phyloP scores from a whole-genome alignment of 2,329 filamentous ascomycete genomes.

The Talaromyces rugulosus region DNA sequence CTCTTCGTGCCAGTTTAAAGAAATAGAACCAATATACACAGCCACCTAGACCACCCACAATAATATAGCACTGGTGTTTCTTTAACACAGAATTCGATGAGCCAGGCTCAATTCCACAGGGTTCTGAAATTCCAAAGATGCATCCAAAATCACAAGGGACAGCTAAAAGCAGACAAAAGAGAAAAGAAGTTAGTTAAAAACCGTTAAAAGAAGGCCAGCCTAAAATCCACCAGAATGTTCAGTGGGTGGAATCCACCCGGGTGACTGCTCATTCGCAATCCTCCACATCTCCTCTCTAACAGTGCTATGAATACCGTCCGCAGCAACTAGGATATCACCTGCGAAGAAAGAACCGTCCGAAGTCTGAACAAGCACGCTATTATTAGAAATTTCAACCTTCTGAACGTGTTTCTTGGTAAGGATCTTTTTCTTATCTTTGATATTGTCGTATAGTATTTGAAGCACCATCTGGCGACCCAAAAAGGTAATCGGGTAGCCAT shows the following conservation, averaged over 20 bases:
- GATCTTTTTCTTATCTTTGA: slow-evolving; percentile 27
- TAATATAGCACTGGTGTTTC: slow-evolving; percentile 8
- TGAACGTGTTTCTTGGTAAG: slow-evolving; percentile 24
- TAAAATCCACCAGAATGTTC: background rate
- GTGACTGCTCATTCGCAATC: background rate
- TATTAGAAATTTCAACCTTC: slow-evolving; percentile 17
- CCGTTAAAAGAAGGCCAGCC: no score
- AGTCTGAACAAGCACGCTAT: slow-evolving; percentile 5
- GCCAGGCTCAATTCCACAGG: background rate
- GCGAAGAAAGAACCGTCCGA: slow-evolving; percentile 10
- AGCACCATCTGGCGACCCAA: slow-evolving; percentile 18
- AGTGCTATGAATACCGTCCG: slow-evolving; percentile 39
- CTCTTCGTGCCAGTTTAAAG: slow-evolving; percentile 17
- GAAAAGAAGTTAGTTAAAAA: no score
- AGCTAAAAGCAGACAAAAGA: background rate
- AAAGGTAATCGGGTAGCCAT: slow-evolving; percentile 17
- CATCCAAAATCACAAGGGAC: slow-evolving; percentile 8
- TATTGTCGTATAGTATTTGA: slow-evolving; percentile 16
- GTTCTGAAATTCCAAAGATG: slow-evolving; percentile 12
- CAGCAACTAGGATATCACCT: slow-evolving; percentile 36
- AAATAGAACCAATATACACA: slow-evolving; percentile 2
- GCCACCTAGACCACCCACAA: slow-evolving; percentile 3
- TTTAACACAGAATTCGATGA: slow-evolving; percentile 3
- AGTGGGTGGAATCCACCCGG: background rate
- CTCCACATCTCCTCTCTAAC: slow-evolving; percentile 29